Base-by-base conservation (phyloP, 2,329 filamentous ascomycete species). In the Botrytis cinerea region DNA sequence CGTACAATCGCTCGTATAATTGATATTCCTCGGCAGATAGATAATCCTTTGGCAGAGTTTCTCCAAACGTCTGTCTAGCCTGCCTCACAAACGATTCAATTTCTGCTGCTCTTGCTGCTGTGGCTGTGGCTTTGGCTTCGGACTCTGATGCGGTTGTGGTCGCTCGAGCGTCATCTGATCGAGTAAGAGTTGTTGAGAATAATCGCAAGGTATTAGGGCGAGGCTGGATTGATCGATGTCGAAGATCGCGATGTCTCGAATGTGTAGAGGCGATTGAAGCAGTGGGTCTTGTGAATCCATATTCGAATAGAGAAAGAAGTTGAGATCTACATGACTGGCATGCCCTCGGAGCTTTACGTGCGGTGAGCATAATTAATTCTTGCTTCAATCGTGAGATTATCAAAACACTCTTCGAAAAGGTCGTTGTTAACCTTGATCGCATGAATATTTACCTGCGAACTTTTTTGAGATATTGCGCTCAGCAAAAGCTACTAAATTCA, bases 1-100 rank as follows among this genome's bases (percentile, higher is more conserved):
- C 95, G 81, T 96, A 98, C 25, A 97, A 83, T 76, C 94, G 87
- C 80, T 92, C 90, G 82, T 97, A 97, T 0, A 97, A 84, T 66
- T 84, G 84, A 78, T 92, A 90, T 81, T 97, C 94, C 71, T 92
- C 88, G 1, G 87, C 85, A 48, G 86, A 90, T 70, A 98, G 82
- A 78, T 93, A 89, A 48, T 87, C 90, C 46, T 89, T 88, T 0
- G 95, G 95, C 38, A 98, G 82, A 0, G 87, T 90, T 79, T 96
- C 91, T 75, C 94, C 91, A 81, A 94, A 97, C 14, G 89, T 86
- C 76, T 93, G 91, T 78, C 92, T 89, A 51, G 93, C 91, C 77
- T 89, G 86, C 73, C 92, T 89, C 46, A 93, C 93, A 12, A 91
- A 83, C 18, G 85, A 84, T 80, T 93, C 92, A 72, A 89, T 84